Percentiles rank a stretch among this genome's conserved stretches.
Evolutionary conservation across 352 stramenopile species (phyloP).

Genomic region (Sclerospora graminicola): DNA sequence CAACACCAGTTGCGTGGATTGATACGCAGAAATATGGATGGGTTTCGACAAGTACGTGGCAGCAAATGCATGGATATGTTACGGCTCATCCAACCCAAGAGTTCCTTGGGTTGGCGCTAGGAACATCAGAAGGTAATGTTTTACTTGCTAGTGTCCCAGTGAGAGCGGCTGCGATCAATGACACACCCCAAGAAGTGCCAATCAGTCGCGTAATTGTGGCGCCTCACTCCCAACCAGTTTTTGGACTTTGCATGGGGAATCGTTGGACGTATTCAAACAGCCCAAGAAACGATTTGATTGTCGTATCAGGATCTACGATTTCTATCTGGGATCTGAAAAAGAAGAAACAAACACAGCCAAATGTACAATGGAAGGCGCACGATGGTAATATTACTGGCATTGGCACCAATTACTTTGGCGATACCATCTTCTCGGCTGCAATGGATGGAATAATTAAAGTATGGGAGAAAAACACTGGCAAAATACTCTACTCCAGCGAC

Average conservation of each 20-base stretch:
- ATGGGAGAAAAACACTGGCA: conserved; percentile 42
- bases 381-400: conserved; percentile 58
- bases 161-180: conserved; percentile 5
- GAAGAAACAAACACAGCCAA: conserved; percentile 23
- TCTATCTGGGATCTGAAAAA: conserved; percentile 64
- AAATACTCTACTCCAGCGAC: conserved; percentile 14
- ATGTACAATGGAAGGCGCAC: conserved; percentile 50
- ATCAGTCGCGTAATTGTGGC: conserved; percentile 40
- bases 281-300: conserved; percentile 37
- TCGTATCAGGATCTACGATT: conserved; percentile 52
- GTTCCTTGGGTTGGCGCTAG: conserved; percentile 35
- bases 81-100: conserved; percentile 6
- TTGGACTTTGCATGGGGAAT: conserved; percentile 38
- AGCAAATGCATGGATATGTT: conserved; percentile 37
- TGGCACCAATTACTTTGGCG: conserved; percentile 49
- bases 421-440: conserved; percentile 47
- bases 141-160: conserved; percentile 37
- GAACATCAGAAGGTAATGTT: conserved; percentile 52
- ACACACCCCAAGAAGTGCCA: conserved; percentile 7
- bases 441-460: conserved; percentile 53
- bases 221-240: conserved; percentile 57
- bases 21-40: conserved; percentile 68
- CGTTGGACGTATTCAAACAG: conserved; percentile 44
- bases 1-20: conserved; percentile 37
- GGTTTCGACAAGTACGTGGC: conserved; percentile 57